A percentile compares a stretch with the other conserved stretches of the same genome.
These are phyloP conservation scores for Zygoascus flipseniorum DNA, from an alignment of 805 yeast genomes.

Conservation along the genomic window DNA sequence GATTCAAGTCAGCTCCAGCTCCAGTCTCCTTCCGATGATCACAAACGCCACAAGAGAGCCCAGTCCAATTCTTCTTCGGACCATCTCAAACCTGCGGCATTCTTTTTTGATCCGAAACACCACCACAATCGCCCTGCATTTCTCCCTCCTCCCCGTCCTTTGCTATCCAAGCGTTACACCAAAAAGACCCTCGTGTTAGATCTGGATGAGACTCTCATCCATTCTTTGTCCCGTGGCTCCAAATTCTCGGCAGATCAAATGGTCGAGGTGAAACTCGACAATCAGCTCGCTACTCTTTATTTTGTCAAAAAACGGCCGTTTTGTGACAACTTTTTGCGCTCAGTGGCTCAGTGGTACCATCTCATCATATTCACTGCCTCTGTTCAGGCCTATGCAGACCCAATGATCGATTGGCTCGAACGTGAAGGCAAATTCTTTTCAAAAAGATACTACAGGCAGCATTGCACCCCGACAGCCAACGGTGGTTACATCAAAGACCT, in stretches of 20 bases:
- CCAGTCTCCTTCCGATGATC: neutral
- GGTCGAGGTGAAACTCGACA: slow-evolving; percentile 69
- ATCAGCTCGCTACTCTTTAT: slow-evolving; percentile 69
- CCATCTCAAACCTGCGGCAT: neutral
- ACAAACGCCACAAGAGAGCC: neutral
- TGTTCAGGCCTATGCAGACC: slow-evolving; percentile 92
- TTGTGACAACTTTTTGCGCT: slow-evolving; percentile 74
- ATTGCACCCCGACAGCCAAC: slow-evolving; percentile 59
- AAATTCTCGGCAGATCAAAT: slow-evolving; percentile 45
- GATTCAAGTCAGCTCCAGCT: neutral
- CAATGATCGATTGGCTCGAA: slow-evolving; percentile 89
- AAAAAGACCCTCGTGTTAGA: slow-evolving; percentile 76
- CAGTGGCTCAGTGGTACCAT: slow-evolving; percentile 80
- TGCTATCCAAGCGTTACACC: slow-evolving; percentile 11
- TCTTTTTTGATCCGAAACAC: neutral
- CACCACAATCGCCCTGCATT: neutral
- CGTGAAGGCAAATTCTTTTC: slow-evolving; percentile 46
- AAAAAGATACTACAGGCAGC: slow-evolving; percentile 64
- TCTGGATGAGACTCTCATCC: slow-evolving; percentile 90
- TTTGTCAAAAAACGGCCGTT: slow-evolving; percentile 88
- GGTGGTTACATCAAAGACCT: slow-evolving; percentile 87
- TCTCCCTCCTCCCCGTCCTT: slow-evolving; percentile 16
- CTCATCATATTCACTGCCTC: slow-evolving; percentile 91
- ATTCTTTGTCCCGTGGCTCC: slow-evolving; percentile 65
- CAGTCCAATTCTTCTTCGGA: neutral